These are phyloP conservation scores for Lecanosticta acicola DNA, from an alignment of 2,329 filamentous ascomycete species.

Conservation along the genomic window DNA sequence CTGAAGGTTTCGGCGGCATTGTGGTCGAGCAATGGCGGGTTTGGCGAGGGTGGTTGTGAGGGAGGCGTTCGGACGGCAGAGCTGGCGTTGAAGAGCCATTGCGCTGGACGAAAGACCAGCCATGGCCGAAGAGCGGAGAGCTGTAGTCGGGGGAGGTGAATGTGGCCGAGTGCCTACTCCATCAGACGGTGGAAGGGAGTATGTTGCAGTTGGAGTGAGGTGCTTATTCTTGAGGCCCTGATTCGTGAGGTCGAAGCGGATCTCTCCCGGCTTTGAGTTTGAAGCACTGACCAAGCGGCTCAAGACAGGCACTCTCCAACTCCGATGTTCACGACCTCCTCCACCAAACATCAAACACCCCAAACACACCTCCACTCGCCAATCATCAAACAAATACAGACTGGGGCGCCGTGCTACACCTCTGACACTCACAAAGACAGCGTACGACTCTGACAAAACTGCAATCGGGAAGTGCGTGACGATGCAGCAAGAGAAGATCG, in stretches of 20 bases:
- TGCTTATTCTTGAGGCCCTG: conserved; percentile 1
- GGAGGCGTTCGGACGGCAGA: conserved; percentile 28
- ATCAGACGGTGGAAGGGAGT: conserved; percentile 2
- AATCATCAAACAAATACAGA: background rate
- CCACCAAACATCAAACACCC: background rate
- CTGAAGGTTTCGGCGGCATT: conserved; percentile 48
- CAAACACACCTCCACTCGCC: background rate
- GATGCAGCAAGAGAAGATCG: conserved; percentile 84
- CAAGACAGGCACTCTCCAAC: background rate
- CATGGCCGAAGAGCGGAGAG: conserved; percentile 25
- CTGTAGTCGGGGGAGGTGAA: conserved; percentile 1
- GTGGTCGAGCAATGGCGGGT: conserved; percentile 21
- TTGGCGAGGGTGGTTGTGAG: conserved; percentile 25
- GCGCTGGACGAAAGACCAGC: conserved; percentile 27
- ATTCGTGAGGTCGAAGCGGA: background rate
- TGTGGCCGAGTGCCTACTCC: conserved; percentile 12
- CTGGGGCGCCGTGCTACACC: no score
- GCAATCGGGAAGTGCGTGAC: background rate
- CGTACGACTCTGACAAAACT: no score
- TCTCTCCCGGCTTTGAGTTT: background rate
- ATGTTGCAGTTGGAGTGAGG: conserved; percentile 1
- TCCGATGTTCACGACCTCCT: background rate
- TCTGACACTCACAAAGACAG: no score
- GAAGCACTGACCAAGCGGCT: background rate
- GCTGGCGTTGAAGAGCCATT: conserved; percentile 32